Percentiles rank a stretch among this genome's conserved stretches.
Evolutionary conservation across 2,329 filamentous ascomycete genomes (phyloP).

Genomic region (Penicillium sp.): DNA sequence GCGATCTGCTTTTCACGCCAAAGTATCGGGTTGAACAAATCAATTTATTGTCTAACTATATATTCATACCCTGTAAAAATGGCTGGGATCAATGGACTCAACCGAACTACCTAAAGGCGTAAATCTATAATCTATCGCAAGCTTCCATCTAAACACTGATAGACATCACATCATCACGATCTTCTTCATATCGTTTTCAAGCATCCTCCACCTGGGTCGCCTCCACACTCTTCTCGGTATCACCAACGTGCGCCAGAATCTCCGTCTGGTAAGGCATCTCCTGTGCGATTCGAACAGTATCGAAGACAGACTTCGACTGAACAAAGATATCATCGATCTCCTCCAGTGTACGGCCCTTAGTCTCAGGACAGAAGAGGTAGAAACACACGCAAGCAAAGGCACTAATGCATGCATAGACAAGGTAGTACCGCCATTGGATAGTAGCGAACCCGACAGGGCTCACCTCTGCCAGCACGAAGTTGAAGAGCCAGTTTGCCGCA

Average conservation of each 20-base stretch:
- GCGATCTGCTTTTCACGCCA: constrained; percentile 23
- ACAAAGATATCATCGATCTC: constrained; percentile 42
- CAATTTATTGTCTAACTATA: background rate
- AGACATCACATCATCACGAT: background rate
- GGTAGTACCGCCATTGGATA: constrained; percentile 52
- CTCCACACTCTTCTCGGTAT: constrained; percentile 8
- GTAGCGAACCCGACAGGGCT: constrained; percentile 39
- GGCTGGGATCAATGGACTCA: background rate
- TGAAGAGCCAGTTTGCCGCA: constrained; percentile 43
- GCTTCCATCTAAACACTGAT: background rate
- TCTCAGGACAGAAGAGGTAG: constrained; percentile 42
- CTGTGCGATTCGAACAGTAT: constrained; percentile 23
- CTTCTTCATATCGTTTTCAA: background rate
- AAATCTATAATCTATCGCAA: background rate
- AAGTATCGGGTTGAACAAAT: constrained; percentile 4
- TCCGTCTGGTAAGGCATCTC: constrained; percentile 24
- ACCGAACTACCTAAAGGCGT: background rate
- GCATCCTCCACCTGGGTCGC: constrained; percentile 9
- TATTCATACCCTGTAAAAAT: background rate
- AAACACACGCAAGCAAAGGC: constrained; percentile 28
- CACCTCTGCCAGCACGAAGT: constrained; percentile 39
- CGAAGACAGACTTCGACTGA: constrained; percentile 29
- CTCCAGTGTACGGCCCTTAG: constrained; percentile 39
- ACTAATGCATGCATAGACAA: constrained; percentile 47
- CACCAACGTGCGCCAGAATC: constrained; percentile 8